These are phyloP conservation scores for Hypocreales sp. DNA, from an alignment of 2,329 filamentous ascomycete species.

Conservation along the genomic window DNA sequence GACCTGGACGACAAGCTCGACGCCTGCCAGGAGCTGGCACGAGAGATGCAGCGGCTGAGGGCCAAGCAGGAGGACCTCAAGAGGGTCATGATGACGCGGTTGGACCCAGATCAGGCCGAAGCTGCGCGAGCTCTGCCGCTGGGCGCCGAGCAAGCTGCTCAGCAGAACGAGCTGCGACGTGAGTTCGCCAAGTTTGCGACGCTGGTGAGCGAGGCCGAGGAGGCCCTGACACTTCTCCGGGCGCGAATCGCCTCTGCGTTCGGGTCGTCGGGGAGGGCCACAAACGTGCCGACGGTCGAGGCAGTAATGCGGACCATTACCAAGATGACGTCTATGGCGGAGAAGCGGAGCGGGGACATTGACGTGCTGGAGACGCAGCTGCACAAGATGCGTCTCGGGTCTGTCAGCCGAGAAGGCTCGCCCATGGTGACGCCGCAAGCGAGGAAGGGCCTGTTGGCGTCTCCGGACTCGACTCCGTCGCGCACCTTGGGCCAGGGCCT, in stretches of 20 bases:
- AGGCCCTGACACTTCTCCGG: constrained; percentile 62
- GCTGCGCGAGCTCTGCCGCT: constrained; percentile 55
- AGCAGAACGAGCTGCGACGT: constrained; percentile 70
- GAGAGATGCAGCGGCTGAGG: constrained; percentile 56
- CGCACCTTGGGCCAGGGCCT: constrained; percentile 25
- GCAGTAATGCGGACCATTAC: constrained; percentile 80
- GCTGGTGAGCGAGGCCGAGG: constrained; percentile 63
- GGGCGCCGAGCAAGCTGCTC: constrained; percentile 67
- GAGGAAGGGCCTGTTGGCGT: constrained; percentile 19
- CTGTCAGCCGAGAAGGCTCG: constrained; percentile 26
- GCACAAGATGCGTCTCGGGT: constrained; percentile 48
- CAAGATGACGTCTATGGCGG: constrained; percentile 85
- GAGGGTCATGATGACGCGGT: constrained; percentile 54
- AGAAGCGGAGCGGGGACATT: constrained; percentile 81
- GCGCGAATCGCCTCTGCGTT: constrained; percentile 54
- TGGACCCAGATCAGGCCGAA: constrained; percentile 52
- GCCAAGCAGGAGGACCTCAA: constrained; percentile 66
- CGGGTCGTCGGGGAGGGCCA: constrained; percentile 27
- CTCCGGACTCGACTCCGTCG: constrained; percentile 27
- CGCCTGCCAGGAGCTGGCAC: constrained; percentile 49
- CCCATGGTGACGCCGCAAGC: constrained; percentile 23
- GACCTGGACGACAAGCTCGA: constrained; percentile 54
- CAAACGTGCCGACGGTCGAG: constrained; percentile 67
- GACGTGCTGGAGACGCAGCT: constrained; percentile 82
- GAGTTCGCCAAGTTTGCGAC: constrained; percentile 61